A percentile compares a stretch with the other conserved stretches of the same genome.
Evolutionary conservation across 768 basidiomycete species (phyloP).

Genomic region (Crassisporium funariophilum): DNA sequence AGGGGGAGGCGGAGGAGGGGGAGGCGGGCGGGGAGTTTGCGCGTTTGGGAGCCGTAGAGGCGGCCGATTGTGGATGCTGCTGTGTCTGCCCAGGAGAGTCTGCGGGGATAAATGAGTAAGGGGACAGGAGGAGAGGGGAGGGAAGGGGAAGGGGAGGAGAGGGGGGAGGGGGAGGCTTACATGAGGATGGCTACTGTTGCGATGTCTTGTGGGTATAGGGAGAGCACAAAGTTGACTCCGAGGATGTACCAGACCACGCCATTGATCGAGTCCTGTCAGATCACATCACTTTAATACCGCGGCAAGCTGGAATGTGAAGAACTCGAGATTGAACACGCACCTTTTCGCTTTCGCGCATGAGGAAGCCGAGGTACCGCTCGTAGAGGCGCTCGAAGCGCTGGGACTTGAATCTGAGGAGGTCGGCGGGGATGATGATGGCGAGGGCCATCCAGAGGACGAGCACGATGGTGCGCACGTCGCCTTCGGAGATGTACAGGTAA

Average conservation of each 20-base stretch:
- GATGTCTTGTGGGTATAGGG: constrained; percentile 80
- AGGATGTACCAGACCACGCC: constrained; percentile 92
- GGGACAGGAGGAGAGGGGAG: neutral
- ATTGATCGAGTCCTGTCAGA: constrained; percentile 63
- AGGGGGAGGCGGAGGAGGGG: constrained; percentile 62
- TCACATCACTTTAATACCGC: constrained; percentile 1
- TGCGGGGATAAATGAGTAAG: constrained; percentile 30
- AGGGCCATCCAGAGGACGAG: constrained; percentile 66
- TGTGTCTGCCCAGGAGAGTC: constrained; percentile 95
- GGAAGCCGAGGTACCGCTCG: constrained; percentile 71
- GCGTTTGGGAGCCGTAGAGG: constrained; percentile 74
- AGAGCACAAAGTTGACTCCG: constrained; percentile 78
- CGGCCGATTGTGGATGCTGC: constrained; percentile 91
- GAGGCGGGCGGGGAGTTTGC: constrained; percentile 42
- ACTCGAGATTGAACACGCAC: constrained; percentile 35
- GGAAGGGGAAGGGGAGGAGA: neutral
- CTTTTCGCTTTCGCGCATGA: constrained; percentile 91
- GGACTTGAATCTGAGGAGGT: constrained; percentile 70
- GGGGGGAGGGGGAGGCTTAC: constrained; percentile 46
- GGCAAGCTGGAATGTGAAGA: neutral
- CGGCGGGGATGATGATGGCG: constrained; percentile 69
- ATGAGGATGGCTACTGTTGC: constrained; percentile 90
- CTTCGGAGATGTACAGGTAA: constrained; percentile 47
- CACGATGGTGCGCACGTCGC: constrained; percentile 67
- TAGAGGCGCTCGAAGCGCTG: constrained; percentile 68